Evolutionary conservation across 257 asterid species (phyloP), one percentile per base, ranked within the genome.

Genomic region (Capsicum rhomboideum): DNA sequence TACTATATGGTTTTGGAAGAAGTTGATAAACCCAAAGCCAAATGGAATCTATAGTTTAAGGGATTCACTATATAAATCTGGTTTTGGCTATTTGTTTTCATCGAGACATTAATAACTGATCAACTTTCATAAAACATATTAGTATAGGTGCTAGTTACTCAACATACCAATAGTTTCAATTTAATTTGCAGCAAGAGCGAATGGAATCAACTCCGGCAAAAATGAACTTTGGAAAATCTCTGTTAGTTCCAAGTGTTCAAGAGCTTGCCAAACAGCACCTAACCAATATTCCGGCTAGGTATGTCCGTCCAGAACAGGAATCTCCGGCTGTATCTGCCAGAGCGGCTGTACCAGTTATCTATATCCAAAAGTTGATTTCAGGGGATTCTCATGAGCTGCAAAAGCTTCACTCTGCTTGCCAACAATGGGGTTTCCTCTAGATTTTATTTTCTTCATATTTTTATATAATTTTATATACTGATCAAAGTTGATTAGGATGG

Each of bases 351-450:
- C 92, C 92, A 2, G 82, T 89, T 0, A 86, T 91, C 50, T 88
- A 91, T 79, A 46, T 89, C 42, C 71, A 85, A 18, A 66, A 55
- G 59, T 81, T 91, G 86, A 54, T 88, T 13, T 52, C 34, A 13
- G 85, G 86, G 14, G 82, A 78, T 46, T 82, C 86, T 89, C 49
- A 53, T 42, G 91, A 92, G 79, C 52, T 89, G 52, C 80, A 85
- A 13, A 88, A 80, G 78, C 94, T 92, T 82, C 93, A 91, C 82
- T 79, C 40, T 1, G 94, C 93, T 26, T 92, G 93, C 90, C 85
- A 86, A 83, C 84, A 91, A 12, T 92, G 96, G 94, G 96, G 96
- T 5, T 92, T 92, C 75, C 89, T 91, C 82, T 93, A 92, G 94
- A 94, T 75, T n/a, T 75, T 1, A 14, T 20, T 42, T 72, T 71